Base-by-base conservation (phyloP, 805 yeast genomes). In the Cyberlindnera subsufficiens region DNA sequence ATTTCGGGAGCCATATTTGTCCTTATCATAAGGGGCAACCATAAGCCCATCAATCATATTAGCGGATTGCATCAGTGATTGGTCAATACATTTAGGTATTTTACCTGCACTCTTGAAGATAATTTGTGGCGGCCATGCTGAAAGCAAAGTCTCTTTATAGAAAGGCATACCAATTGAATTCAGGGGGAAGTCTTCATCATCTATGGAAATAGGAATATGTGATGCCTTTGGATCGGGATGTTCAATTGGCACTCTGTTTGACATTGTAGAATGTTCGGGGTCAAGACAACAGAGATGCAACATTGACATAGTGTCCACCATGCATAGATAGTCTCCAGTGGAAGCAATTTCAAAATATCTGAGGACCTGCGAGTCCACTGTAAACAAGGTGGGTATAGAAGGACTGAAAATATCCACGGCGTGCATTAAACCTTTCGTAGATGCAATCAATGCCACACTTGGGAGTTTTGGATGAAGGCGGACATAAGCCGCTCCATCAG, bases 381-480 rank as follows among this genome's bases (percentile, higher is more conserved):
- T 95, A 58, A 80, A 81, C 10, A 86, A 61, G 39, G 67, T 71
- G 30, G 82, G 75, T 40, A 71, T 75, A 10, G 82, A 68, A n/a
- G 91, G 95, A 59, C 87, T 86, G 46, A 77, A 79, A 53, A 86
- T 74, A 61, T 93, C 97, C 20, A 88, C 75, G 50, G 89, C 82
- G 56, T 89, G 96, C 44, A 93, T 67, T 46, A 88, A 91, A 15
- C 98, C 98, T 18, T 76, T 63, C 17, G 72, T 71, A 0, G 96
- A 84, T 0, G 87, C 83, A 7, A 86, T 79, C 5, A 88, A 60
- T 36, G 88, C 77, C 30, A 84, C 79, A 32, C 86, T 84, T 6
- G 96, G 85, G 39, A 89, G 59, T 46, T 85, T 83, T 6, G 98
- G 97, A 64, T 91, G 97, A 47, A 91, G 71, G 38, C 85, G 73